A percentile compares a stretch with the other conserved stretches of the same genome.
Conservation (phyloP, 2,329 filamentous ascomycete genomes). For the Calonectria crousiana region DNA sequence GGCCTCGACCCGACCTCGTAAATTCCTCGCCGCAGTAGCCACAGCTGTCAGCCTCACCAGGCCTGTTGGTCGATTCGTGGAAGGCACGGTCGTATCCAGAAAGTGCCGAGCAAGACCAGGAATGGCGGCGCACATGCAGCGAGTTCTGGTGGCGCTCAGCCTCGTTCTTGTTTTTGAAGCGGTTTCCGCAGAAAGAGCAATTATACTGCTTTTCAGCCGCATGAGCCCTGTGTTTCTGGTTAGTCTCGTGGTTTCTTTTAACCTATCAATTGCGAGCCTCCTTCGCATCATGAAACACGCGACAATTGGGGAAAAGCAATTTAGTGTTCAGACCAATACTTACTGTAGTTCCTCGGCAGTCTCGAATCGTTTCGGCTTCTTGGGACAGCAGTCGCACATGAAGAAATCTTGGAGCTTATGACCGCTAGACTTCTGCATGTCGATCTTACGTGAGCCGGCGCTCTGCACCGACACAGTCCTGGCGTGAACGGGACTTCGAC, state of each 20-base stretch:
- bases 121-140: conserved; percentile 90
- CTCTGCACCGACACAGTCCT: conserved; percentile 61
- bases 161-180: conserved; percentile 99
- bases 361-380: conserved; percentile 97
- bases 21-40: conserved; percentile 98
- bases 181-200: conserved; percentile 91
- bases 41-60: conserved; percentile 81
- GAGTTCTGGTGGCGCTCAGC: conserved; percentile 97
- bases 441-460: conserved; percentile 64
- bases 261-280: not conserved
- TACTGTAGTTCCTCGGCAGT: conserved; percentile 87
- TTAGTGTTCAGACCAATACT: conserved; percentile 45
- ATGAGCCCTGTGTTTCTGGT: conserved; percentile 72
- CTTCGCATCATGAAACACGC: not conserved
- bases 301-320: not conserved
- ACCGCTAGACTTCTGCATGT: conserved; percentile 60
- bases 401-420: conserved; percentile 66
- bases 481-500: conserved; percentile 56
- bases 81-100: conserved; percentile 84
- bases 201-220: conserved; percentile 97
- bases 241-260: conserved; percentile 32
- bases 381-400: conserved; percentile 95
- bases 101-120: conserved; percentile 95
- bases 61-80: conserved; percentile 79
- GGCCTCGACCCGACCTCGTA: conserved; percentile 59